A percentile compares a stretch with the other conserved stretches of the same genome.
Evolutionary conservation across 306 rosid genomes (phyloP).

Genomic region (Medicago truncatula): DNA sequence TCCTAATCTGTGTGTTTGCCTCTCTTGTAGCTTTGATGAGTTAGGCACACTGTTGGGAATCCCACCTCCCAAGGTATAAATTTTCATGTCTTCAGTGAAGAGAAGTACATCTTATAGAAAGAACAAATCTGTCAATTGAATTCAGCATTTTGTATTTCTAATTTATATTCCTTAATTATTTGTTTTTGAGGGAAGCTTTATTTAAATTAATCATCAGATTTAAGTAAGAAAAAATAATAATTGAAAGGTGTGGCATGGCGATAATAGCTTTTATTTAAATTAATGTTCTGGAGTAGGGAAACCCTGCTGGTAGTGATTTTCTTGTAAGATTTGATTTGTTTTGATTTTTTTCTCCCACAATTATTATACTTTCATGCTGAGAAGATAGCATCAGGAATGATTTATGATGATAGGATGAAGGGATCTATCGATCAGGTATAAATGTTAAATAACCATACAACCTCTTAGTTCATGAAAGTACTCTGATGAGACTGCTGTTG

Average conservation of each 20-base stretch:
- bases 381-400: constrained; percentile 98
- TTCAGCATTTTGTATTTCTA: constrained; percentile 13
- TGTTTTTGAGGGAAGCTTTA: background rate
- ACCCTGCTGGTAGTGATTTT: constrained; percentile 5
- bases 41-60: constrained; percentile 94
- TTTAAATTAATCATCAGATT: constrained; percentile 17
- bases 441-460: constrained; percentile 29
- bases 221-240: constrained; percentile 30
- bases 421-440: constrained; percentile 98
- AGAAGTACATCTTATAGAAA: constrained; percentile 4
- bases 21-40: constrained; percentile 77
- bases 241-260: constrained; percentile 9
- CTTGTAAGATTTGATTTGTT: constrained; percentile 12
- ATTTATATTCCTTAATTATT: background rate
- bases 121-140: constrained; percentile 16
- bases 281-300: background rate
- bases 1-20: constrained; percentile 1
- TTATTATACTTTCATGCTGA: constrained; percentile 71
- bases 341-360: constrained; percentile 6
- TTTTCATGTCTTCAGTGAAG: constrained; percentile 6
- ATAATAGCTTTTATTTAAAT: constrained; percentile 1
- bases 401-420: constrained; percentile 95
- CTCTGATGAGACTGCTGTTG: constrained; percentile 3
- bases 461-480: constrained; percentile 26
- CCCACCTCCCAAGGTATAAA: constrained; percentile 88